Conservation (phyloP, 495 filamentous ascomycete species). For the Daldinia bambusicola region DNA sequence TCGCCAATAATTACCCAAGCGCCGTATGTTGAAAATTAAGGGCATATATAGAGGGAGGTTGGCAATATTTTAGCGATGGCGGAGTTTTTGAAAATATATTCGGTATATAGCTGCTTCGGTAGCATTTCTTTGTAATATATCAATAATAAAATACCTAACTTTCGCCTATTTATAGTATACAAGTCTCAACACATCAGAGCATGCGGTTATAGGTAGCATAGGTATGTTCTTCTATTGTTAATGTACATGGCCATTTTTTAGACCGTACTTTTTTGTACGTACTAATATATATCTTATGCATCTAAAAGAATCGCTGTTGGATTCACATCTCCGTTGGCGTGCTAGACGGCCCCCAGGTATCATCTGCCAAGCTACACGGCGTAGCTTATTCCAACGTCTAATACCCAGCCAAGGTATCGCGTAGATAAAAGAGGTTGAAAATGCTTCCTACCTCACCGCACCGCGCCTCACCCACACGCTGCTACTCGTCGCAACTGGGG, state of each 20-base stretch:
- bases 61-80: constrained; percentile 20
- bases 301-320: not conserved
- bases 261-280: not conserved
- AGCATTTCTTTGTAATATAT: constrained; percentile 27
- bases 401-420: not conserved
- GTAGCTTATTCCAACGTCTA: not conserved
- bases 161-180: not conserved
- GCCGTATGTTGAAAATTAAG: constrained; percentile 3
- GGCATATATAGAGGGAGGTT: constrained; percentile 18
- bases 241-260: not conserved
- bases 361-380: not conserved
- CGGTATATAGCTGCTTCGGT: constrained; percentile 36
- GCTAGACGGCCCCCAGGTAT: not conserved
- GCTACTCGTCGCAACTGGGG: not conserved
- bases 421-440: not conserved
- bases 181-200: not conserved
- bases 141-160: constrained; percentile 2
- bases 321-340: not conserved
- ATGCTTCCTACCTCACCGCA: not conserved
- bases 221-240: not conserved
- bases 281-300: not conserved
- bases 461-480: not conserved
- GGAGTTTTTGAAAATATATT: constrained; percentile 24
- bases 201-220: not conserved
- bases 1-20: not conserved